Evolutionary conservation across 441 rosid species (phyloP), one percentile per base, ranked within the genome.

Genomic region (Monsonia emarginata): DNA sequence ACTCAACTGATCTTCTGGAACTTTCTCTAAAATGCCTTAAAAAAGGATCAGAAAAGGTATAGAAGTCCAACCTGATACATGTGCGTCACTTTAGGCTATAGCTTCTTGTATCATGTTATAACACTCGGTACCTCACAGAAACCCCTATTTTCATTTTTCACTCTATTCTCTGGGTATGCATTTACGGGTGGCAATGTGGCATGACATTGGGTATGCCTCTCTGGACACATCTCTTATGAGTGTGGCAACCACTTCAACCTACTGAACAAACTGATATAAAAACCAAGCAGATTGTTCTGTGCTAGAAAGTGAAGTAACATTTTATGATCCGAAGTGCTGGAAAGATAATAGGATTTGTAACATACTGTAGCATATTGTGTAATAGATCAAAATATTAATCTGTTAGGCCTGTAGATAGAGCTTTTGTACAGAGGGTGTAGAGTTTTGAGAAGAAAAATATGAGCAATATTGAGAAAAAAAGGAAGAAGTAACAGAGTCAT

Each of bases 1-100:
- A 75, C 71, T 84, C 98, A 64, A 59, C 77, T 50, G 85, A 82
- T 73, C 91, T 93, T 74, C 81, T 93, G 60, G 81, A 83, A 72
- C 85, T 88, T 54, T 78, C 91, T 65, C 66, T 90, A 58, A 83
- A 79, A 66, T 82, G 80, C 75, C 90, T 93, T 70, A 72, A 65
- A 77, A 75, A 81, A 61, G 88, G 82, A 68, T 78, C 86, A 18
- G 88, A 87, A 30, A 84, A 85, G 96, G 98, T 90, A 90, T 61
- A 61, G 8, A 18, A 71, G 66, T 63, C 61, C 31, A 26, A 46
- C 59, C 67, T 57, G 22, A 21, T 65, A 28, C 31, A 28, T 1
- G 31, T 28, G 48, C 48, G 13, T 40, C 48, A 40, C 16, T 13
- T 13, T 40, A n/a, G 48, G n/a, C 10, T 40, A 40, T 40, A 40